phyloP scores from a whole-genome alignment of 2,329 filamentous ascomycete species.

The Botrytis cinerea region DNA sequence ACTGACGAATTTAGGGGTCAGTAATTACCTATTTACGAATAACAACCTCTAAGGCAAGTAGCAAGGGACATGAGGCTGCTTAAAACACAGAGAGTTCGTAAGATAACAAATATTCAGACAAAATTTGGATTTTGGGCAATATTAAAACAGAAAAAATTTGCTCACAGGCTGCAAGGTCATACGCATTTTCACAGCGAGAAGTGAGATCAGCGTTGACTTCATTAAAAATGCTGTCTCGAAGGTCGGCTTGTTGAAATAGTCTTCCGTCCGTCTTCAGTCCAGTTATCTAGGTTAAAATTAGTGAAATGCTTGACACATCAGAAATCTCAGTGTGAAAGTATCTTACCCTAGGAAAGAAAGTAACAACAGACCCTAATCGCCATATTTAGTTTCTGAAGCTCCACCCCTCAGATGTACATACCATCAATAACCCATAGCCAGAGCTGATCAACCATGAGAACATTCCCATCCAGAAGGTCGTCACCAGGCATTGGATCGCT shows the following conservation, averaged over 20 bases:
- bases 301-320: not conserved
- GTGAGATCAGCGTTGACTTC: slow-evolving; percentile 30
- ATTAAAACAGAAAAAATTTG: not conserved
- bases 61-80: not conserved
- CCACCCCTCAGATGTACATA: not conserved
- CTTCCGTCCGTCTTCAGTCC: slow-evolving; percentile 20
- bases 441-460: slow-evolving; percentile 27
- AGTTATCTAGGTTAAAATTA: not conserved
- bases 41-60: not conserved
- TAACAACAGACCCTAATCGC: not conserved
- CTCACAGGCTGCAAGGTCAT: slow-evolving; percentile 24
- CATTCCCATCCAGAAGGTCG: slow-evolving; percentile 26
- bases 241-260: slow-evolving; percentile 26
- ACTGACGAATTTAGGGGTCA: not conserved
- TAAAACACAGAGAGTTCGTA: not conserved
- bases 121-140: not conserved
- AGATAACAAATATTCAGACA: not conserved
- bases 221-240: slow-evolving; percentile 28
- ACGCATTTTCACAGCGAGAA: slow-evolving; percentile 26
- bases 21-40: not conserved
- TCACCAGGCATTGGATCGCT: slow-evolving; percentile 14
- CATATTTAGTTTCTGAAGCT: not conserved
- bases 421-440: slow-evolving; percentile 27
- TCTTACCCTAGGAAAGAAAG: not conserved
- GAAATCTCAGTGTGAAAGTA: not conserved